phyloP scores from a whole-genome alignment of 2,329 filamentous ascomycete genomes.

The Colletotrichum sansevieriae region DNA sequence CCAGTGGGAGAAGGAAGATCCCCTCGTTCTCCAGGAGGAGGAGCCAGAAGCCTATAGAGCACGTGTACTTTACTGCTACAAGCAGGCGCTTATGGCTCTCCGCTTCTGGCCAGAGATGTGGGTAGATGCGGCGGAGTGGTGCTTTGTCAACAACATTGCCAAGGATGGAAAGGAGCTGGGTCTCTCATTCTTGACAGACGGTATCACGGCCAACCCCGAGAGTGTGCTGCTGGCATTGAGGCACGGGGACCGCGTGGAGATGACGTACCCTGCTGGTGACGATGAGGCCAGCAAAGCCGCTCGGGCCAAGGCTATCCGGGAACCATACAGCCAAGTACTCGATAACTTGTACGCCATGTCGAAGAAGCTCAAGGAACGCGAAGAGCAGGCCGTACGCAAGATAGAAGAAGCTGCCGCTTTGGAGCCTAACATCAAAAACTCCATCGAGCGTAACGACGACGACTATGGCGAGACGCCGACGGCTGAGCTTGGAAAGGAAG shows the following conservation, averaged over 20 bases:
- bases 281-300: constrained; percentile 79
- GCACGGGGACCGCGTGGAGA: constrained; percentile 88
- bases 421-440: constrained; percentile 52
- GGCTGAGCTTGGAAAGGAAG: constrained; percentile 65
- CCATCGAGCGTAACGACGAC: constrained; percentile 63
- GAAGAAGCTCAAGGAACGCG: constrained; percentile 76
- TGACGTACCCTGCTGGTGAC: constrained; percentile 81
- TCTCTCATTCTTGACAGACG: constrained; percentile 83
- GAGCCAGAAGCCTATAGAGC: constrained; percentile 81
- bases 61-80: constrained; percentile 90
- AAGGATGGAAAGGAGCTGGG: constrained; percentile 73
- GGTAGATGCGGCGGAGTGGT: constrained; percentile 96
- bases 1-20: constrained; percentile 93
- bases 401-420: constrained; percentile 66
- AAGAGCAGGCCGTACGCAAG: constrained; percentile 68
- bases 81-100: constrained; percentile 91
- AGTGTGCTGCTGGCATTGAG: constrained; percentile 92
- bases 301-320: constrained; percentile 82
- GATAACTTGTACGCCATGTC: constrained; percentile 90
- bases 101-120: constrained; percentile 97
- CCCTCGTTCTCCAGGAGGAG: constrained; percentile 85
- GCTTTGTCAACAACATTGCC: constrained; percentile 79
- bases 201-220: constrained; percentile 91
- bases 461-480: constrained; percentile 50
- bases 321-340: constrained; percentile 85